A percentile compares a stretch with the other conserved stretches of the same genome.
These are phyloP conservation scores for Sporobolus alterniflorus DNA, from an alignment of 202 grass and related monocot genomes.

Conservation along the genomic window DNA sequence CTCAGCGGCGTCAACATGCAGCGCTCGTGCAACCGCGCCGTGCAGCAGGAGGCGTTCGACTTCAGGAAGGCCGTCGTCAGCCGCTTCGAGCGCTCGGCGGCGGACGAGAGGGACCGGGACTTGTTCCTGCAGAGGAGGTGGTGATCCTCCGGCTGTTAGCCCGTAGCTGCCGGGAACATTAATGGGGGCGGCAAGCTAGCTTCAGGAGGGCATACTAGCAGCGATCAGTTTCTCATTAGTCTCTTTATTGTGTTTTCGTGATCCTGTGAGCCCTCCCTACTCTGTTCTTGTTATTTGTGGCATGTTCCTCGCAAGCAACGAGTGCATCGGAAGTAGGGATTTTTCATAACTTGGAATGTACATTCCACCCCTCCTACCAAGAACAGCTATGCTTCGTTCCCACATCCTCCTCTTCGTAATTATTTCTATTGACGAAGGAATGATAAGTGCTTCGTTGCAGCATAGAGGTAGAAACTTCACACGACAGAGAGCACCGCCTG, in stretches of 20 bases:
- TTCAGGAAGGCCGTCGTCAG: conserved; percentile 74
- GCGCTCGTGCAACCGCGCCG: conserved; percentile 45
- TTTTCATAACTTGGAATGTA: too few relatives aligned
- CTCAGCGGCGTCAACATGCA: conserved; percentile 55
- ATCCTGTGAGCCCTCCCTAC: neutral
- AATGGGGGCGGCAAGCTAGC: neutral
- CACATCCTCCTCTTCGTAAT: too few relatives aligned
- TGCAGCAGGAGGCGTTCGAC: conserved; percentile 65
- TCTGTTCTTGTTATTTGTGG: neutral
- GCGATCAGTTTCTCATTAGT: too few relatives aligned
- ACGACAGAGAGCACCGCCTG: too few relatives aligned
- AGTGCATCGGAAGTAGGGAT: too few relatives aligned
- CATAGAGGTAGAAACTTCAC: too few relatives aligned
- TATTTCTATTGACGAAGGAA: too few relatives aligned
- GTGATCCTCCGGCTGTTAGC: conserved; percentile 20
- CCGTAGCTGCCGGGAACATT: neutral
- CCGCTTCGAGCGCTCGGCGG: conserved; percentile 54
- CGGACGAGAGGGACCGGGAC: conserved; percentile 47
- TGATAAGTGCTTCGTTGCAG: too few relatives aligned
- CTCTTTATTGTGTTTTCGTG: too few relatives aligned
- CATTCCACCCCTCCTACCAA: too few relatives aligned
- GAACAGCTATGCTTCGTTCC: neutral
- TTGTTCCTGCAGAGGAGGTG: conserved; percentile 65
- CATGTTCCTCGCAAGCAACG: too few relatives aligned
- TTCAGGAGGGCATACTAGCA: too few relatives aligned